Conservation (phyloP, 371 early-diverging fungal species). For the Sporodiniella umbellata region DNA sequence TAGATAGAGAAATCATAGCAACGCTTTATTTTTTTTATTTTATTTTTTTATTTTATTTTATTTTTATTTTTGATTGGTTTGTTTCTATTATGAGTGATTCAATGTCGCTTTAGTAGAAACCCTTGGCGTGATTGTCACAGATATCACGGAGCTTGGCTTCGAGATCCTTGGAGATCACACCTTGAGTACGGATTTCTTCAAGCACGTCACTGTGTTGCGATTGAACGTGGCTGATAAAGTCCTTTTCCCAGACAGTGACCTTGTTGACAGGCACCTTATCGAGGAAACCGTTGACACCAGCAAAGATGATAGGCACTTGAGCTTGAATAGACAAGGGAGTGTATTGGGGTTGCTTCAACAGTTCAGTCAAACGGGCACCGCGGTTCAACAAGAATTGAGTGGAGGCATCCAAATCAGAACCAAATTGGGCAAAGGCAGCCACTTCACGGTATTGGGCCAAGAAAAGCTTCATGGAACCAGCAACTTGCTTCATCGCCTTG, state of each 20-base stretch:
- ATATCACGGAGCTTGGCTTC: slow-evolving; percentile 83
- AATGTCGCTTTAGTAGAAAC: slow-evolving; percentile 60
- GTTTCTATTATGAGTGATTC: no score
- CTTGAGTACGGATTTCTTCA: slow-evolving; percentile 86
- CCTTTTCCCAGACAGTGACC: slow-evolving; percentile 87
- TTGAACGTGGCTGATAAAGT: slow-evolving; percentile 84
- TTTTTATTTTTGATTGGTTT: no score
- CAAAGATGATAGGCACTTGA: slow-evolving; percentile 91
- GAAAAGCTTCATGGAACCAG: slow-evolving; percentile 96
- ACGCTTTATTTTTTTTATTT: background rate
- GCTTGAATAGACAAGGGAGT: slow-evolving; percentile 89
- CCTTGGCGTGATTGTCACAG: slow-evolving; percentile 82
- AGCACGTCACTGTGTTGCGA: slow-evolving; percentile 85
- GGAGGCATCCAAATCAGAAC: slow-evolving; percentile 96
- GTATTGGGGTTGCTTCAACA: slow-evolving; percentile 95
- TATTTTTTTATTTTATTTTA: background rate
- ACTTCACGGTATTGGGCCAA: slow-evolving; percentile 98
- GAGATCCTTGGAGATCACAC: slow-evolving; percentile 68
- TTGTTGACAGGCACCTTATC: slow-evolving; percentile 91
- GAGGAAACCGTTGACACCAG: slow-evolving; percentile 96
- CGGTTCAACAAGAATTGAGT: slow-evolving; percentile 97
- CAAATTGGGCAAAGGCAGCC: slow-evolving; percentile 97
- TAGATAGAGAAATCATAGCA: no score
- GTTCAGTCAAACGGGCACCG: slow-evolving; percentile 96
- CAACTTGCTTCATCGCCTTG: slow-evolving; percentile 98